Conservation (phyloP, 148 eudicot species). For the Rhododendron kiyosumense region DNA sequence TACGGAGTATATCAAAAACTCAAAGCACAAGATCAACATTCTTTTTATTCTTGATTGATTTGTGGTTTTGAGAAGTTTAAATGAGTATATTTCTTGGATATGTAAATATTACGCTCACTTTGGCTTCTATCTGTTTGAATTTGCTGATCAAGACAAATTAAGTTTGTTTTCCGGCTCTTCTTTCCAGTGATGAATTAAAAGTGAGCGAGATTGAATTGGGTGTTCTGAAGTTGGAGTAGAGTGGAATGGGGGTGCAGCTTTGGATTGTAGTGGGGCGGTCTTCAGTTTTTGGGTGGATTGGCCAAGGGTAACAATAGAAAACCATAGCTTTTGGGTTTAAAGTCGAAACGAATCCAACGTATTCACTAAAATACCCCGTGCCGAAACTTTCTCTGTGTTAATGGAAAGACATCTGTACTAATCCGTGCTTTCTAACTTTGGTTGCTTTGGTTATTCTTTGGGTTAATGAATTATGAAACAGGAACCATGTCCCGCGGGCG, state of each 20-base stretch:
- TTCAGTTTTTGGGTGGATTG: neutral
- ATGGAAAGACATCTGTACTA: neutral
- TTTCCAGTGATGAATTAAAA: neutral
- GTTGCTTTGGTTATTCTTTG: neutral
- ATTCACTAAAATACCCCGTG: neutral
- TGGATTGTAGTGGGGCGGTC: neutral
- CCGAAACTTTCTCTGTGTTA: neutral
- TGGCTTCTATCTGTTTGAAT: too few species aligned
- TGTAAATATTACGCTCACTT: too few species aligned
- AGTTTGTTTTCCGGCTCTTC: too few species aligned
- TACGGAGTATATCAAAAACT: neutral
- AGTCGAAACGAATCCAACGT: neutral
- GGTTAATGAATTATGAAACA: constrained; percentile 11
- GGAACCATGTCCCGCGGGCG: constrained; percentile 59
- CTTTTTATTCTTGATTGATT: too few species aligned
- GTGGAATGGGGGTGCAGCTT: neutral
- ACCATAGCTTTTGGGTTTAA: neutral
- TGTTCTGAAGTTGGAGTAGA: neutral
- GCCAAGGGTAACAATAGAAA: neutral
- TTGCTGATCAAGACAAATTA: too few species aligned
- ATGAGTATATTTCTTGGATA: too few species aligned
- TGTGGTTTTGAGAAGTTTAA: neutral
- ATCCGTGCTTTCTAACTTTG: neutral
- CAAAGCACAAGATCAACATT: neutral
- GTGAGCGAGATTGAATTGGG: neutral